Evolutionary conservation across 257 asterid genomes (phyloP), one percentile per base, ranked within the genome.

Genomic region (Sherardia arvensis): DNA sequence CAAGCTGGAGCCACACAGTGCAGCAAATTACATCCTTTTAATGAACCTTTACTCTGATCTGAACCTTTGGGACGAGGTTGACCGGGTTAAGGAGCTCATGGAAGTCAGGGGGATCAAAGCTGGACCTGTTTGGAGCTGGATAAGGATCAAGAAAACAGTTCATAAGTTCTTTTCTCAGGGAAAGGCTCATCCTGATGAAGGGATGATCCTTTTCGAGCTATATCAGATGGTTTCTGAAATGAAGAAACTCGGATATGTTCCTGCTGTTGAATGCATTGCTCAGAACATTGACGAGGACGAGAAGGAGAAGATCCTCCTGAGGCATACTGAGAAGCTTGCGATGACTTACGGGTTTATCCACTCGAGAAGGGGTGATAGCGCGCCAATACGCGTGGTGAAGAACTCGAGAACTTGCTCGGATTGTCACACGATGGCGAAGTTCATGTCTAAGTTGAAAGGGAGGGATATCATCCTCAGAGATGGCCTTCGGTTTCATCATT

Each of bases 311-410:
- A 67, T 48, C 9, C 74, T 85, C 58, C 80, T 83, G 70, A 36
- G 77, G 63, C 90, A 85, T 66, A 77, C 94, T 3, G 90, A 85
- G 69, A 81, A 83, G 65, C 66, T 79, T 53, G 94, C 94, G 34
- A 77, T 85, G 32, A 70, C 85, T 34, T 83, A 77, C 38, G 87
- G 87, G 43, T 74, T 83, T 69, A 80, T 85, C 64, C 80, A 75
- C 70, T 55, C 76, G 18, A 65, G 55, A 62, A 15, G 53, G 34
- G 21, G 62, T 36, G 29, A 56, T 56, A 56, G 56, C 32, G 69
- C 63, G 22, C 73, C 84, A 8, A 73, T 79, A 15, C 70, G 90
- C 67, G 93, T 80, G 76, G 76, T 85, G 21, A 80, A 80, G 74
- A 83, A 77, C 64, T 71, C 90, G 29, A 83, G 83, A 73, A 73